Percentiles rank a stretch among this genome's conserved stretches.
phyloP scores from a whole-genome alignment of 2,329 filamentous ascomycete genomes.

The Penicillium glabrum region DNA sequence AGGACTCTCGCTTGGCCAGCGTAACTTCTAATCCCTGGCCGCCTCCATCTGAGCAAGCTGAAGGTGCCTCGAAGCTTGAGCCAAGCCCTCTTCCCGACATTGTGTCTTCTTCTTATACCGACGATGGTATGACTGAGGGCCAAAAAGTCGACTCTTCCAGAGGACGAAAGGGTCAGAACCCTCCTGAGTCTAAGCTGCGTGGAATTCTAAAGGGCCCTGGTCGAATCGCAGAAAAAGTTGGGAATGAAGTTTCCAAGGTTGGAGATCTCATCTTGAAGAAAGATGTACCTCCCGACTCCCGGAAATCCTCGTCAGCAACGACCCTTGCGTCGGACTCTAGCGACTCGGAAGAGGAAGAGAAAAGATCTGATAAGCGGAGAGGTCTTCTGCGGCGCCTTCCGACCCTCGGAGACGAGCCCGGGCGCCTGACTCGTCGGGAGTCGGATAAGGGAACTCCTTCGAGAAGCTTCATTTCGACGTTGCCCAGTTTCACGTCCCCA shows the following conservation, averaged over 20 bases:
- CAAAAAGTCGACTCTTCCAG: slow-evolving; percentile 25
- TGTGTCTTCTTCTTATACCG: slow-evolving; percentile 22
- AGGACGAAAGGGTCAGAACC: slow-evolving; percentile 26
- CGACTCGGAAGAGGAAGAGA: slow-evolving; percentile 46
- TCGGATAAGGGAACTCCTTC: slow-evolving; percentile 32
- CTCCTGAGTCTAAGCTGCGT: slow-evolving; percentile 61
- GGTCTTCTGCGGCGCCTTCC: slow-evolving; percentile 32
- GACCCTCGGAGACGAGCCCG: slow-evolving; percentile 36
- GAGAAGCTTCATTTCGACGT: slow-evolving; percentile 44
- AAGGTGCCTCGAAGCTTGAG: slow-evolving; percentile 24
- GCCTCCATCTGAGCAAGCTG: slow-evolving; percentile 12
- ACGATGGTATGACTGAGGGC: slow-evolving; percentile 21
- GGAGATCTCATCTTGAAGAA: slow-evolving; percentile 62
- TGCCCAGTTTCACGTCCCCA: slow-evolving; percentile 55
- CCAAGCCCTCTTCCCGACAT: slow-evolving; percentile 30
- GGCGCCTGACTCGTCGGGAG: slow-evolving; percentile 32
- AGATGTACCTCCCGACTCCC: slow-evolving; percentile 49
- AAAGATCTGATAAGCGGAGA: slow-evolving; percentile 32
- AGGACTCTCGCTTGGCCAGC: slow-evolving; percentile 18
- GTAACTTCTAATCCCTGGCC: slow-evolving; percentile 14
- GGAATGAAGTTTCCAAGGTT: slow-evolving; percentile 62
- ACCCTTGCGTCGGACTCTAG: slow-evolving; percentile 49
- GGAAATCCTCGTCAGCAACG: slow-evolving; percentile 45
- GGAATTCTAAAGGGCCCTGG: slow-evolving; percentile 73
- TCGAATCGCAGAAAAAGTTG: slow-evolving; percentile 71